Evolutionary conservation across 2,329 filamentous ascomycete genomes (phyloP).

Genomic region (Orbilia quercus): DNA sequence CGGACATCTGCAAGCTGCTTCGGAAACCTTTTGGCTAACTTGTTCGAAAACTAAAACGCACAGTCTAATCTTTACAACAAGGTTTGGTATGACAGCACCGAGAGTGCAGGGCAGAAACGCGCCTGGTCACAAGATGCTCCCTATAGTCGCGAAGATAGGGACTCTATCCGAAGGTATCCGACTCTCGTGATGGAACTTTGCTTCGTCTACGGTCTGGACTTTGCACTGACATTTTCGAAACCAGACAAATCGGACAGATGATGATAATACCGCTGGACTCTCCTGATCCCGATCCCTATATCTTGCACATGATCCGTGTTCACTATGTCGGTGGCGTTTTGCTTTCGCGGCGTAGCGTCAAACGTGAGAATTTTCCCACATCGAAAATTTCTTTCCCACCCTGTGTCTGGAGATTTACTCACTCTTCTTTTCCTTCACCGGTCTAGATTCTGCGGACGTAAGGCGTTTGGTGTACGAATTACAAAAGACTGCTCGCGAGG

Average conservation of each 20-base stretch:
- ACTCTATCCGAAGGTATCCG: slow-evolving; percentile 51
- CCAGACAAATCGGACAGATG: slow-evolving; percentile 76
- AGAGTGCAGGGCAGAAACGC: slow-evolving; percentile 53
- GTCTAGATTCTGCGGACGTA: slow-evolving; percentile 88
- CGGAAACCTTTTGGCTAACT: background rate
- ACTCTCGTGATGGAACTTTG: background rate
- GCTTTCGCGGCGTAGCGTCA: slow-evolving; percentile 84
- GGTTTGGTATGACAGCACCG: slow-evolving; percentile 48
- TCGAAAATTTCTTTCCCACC: background rate
- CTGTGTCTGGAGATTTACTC: background rate
- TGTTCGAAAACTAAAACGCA: slow-evolving; percentile 17
- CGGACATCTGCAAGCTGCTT: background rate
- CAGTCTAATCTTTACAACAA: slow-evolving; percentile 50
- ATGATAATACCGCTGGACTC: slow-evolving; percentile 71
- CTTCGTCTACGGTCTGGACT: background rate
- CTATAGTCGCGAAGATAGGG: slow-evolving; percentile 49
- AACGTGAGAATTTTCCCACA: slow-evolving; percentile 69
- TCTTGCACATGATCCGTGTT: slow-evolving; percentile 74
- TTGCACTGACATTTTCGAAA: background rate
- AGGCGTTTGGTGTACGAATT: slow-evolving; percentile 88
- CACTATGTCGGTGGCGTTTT: slow-evolving; percentile 90
- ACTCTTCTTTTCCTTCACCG: background rate
- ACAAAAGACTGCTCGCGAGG: slow-evolving; percentile 88
- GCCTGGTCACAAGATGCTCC: slow-evolving; percentile 54
- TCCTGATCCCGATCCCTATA: slow-evolving; percentile 42